A percentile compares a stretch with the other conserved stretches of the same genome.
Conservation (phyloP, 352 stramenopile genomes). For the Pythium diclinum region DNA sequence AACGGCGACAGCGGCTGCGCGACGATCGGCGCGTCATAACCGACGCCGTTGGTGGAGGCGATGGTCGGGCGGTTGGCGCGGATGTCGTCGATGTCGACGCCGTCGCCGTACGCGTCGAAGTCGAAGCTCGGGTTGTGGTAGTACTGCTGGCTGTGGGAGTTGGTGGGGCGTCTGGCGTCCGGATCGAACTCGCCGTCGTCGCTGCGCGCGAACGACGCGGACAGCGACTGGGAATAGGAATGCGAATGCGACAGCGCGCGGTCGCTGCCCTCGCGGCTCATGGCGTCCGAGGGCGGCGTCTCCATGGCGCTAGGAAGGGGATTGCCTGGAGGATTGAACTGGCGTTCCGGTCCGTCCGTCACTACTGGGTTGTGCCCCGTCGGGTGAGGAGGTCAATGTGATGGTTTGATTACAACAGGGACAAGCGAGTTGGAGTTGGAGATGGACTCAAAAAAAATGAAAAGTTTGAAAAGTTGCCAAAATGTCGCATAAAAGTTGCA, state of each 20-base stretch:
- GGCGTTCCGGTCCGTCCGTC: background rate
- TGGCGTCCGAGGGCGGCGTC: background rate
- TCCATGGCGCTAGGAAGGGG: background rate
- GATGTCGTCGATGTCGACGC: slow-evolving; percentile 29
- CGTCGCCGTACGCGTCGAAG: slow-evolving; percentile 27
- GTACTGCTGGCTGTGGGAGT: background rate
- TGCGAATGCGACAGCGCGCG: background rate
- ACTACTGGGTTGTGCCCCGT: background rate
- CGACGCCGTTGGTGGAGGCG: background rate
- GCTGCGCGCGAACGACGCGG: slow-evolving; percentile 4
- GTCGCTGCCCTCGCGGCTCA: slow-evolving; percentile 7
- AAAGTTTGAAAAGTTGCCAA: background rate
- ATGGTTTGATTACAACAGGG: background rate
- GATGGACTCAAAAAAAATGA: background rate
- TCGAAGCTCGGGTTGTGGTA: slow-evolving; percentile 21
- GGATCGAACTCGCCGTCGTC: slow-evolving; percentile 6
- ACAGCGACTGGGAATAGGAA: background rate
- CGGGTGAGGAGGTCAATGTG: background rate
- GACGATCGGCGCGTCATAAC: background rate
- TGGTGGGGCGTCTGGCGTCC: background rate
- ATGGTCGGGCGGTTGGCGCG: slow-evolving; percentile 13
- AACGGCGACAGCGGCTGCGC: slow-evolving; percentile 21
- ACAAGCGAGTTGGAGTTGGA: background rate
- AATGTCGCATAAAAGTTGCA: background rate
- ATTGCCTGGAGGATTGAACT: background rate